phyloP scores from a whole-genome alignment of 2,329 filamentous ascomycete genomes.

The Exophiala phaeomuriformis region DNA sequence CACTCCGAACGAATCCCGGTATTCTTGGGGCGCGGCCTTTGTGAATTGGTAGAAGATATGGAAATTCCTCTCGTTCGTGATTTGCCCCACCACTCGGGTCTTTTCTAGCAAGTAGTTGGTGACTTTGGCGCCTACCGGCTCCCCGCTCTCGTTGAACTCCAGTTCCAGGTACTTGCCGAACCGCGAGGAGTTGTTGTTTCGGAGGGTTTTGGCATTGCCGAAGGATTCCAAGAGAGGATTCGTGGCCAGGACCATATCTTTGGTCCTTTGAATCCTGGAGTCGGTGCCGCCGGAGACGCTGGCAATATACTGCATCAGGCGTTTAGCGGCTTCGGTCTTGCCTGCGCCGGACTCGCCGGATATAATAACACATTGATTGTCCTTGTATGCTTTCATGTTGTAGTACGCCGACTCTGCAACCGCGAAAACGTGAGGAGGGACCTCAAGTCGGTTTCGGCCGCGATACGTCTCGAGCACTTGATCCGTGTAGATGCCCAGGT shows the following conservation, averaged over 20 bases:
- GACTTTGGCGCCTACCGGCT: slow-evolving; percentile 93
- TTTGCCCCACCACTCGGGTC: slow-evolving; percentile 89
- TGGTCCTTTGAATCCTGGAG: slow-evolving; percentile 88
- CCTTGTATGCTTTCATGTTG: slow-evolving; percentile 99
- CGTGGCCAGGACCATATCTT: slow-evolving; percentile 98
- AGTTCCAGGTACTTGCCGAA: slow-evolving; percentile 98
- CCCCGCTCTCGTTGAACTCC: slow-evolving; percentile 84
- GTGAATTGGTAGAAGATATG: slow-evolving; percentile 99
- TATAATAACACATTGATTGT: slow-evolving; percentile 99
- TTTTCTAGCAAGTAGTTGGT: slow-evolving; percentile 98
- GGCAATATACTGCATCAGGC: slow-evolving; percentile 99
- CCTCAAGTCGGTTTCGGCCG: slow-evolving; percentile 92
- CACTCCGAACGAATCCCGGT: slow-evolving; percentile 80
- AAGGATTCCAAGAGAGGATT: slow-evolving; percentile 96
- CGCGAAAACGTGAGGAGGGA: slow-evolving; percentile 90
- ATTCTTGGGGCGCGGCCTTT: slow-evolving; percentile 81
- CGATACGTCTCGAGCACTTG: slow-evolving; percentile 86
- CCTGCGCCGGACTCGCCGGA: slow-evolving; percentile 96
- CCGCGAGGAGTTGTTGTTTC: slow-evolving; percentile 97
- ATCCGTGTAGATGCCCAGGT: slow-evolving; percentile 97
- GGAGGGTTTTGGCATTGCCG: slow-evolving; percentile 92
- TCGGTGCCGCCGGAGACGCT: slow-evolving; percentile 82
- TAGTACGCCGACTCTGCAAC: slow-evolving; percentile 96
- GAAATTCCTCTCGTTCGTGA: slow-evolving; percentile 91
- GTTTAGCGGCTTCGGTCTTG: slow-evolving; percentile 97